Evolutionary conservation across 805 yeast genomes (phyloP), one percentile per base, ranked within the genome.

Genomic region (Groenewaldozyma tartarivorans): DNA sequence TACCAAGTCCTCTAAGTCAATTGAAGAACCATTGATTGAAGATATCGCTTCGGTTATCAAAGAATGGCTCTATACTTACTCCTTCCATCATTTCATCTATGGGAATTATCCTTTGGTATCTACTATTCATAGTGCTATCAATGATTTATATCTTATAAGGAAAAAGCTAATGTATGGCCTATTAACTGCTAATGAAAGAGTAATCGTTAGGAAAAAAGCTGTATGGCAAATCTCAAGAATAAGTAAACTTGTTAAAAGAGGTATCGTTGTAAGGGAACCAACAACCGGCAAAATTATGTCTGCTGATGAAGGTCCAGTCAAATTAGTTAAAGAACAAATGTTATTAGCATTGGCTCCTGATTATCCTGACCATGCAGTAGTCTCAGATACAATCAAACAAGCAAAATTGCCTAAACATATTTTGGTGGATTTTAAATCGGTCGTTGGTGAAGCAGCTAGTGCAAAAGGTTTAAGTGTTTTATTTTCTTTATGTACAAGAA

Each of bases 391-490:
- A 3, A 41, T 35, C 19, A 36, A 35, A 30, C 34, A 26, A 13
- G 43, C 45, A 16, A 36, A 33, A 16, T 41, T 49, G 22, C 55
- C 55, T 24, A 69, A 79, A 3, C 87, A 83, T 56, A 74, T 85
- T 42, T 59, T 84, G 57, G 84, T 82, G 35, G 92, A 82, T 56
- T 80, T 84, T 58, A 78, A 79, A 54, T 72, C 82, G 32, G 84
- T 82, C 30, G 62, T 67, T 16, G 74, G 75, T 24, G 75, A 75
- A 35, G 48, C 69, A 72, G 47, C 68, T 72, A 19, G 72, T 74
- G 40, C 84, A 82, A 71, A 71, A 5, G 85, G 86, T 17, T 72
- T 81, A 72, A 75, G 75, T 36, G 88, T 87, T 2, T 77, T 78
- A 51, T 66, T 85, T 62, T 80, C 79, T 56, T 61, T 86, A 51